A percentile compares a stretch with the other conserved stretches of the same genome.
Evolutionary conservation across 306 rosid species (phyloP).

Genomic region (Inga leiocalycina): DNA sequence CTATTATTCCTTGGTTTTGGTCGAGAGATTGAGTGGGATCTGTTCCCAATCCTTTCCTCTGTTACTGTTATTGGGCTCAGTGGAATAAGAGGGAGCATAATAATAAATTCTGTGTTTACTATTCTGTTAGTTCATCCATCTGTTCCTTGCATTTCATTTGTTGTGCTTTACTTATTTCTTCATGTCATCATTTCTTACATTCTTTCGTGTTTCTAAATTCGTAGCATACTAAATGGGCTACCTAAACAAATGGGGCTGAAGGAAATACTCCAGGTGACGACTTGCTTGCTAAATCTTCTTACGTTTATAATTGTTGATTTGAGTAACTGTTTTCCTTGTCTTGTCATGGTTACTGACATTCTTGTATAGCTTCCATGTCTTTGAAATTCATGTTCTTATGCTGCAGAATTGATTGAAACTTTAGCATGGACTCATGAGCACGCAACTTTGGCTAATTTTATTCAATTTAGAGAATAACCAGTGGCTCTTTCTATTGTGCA

Average conservation of each 20-base stretch:
- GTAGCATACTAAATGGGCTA: constrained; percentile 81
- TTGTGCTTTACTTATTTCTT: constrained; percentile 12
- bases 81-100: not conserved
- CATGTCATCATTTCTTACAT: constrained; percentile 9
- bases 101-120: not conserved
- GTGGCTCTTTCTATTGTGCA: not conserved
- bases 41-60: not conserved
- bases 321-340: constrained; percentile 3
- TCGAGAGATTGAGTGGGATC: not conserved
- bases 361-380: not conserved
- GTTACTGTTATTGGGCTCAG: not conserved
- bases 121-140: not conserved
- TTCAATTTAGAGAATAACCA: not conserved
- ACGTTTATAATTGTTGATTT: constrained; percentile 20
- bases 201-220: constrained; percentile 24
- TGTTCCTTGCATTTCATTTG: not conserved
- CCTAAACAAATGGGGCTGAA: constrained; percentile 92
- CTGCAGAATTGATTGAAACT: not conserved
- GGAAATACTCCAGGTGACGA: constrained; percentile 76
- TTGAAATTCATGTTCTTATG: not conserved
- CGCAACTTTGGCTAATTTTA: not conserved
- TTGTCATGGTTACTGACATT: constrained; percentile 20
- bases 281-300: constrained; percentile 3
- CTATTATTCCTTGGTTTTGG: not conserved
- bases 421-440: not conserved